Conservation (phyloP, 2,329 filamentous ascomycete genomes). For the Orbilia javanica region DNA sequence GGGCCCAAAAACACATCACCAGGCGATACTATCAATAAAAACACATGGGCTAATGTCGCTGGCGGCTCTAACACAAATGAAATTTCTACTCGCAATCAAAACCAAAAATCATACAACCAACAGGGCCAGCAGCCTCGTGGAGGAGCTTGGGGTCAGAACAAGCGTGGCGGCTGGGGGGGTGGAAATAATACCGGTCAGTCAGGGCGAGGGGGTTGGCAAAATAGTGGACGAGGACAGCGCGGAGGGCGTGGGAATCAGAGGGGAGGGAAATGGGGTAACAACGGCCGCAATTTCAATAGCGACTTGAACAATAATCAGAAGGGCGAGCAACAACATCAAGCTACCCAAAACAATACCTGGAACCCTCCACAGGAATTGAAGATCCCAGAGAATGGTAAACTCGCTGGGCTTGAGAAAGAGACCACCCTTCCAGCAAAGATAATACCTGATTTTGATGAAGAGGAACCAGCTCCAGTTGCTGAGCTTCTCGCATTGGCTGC, state of each 20-base stretch:
- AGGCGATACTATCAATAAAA: not conserved
- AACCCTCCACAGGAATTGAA: not conserved
- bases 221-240: not conserved
- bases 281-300: no score
- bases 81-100: not conserved
- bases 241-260: constrained; percentile 11
- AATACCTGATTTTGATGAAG: constrained; percentile 23
- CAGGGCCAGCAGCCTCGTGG: constrained; percentile 14
- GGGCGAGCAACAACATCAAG: not conserved
- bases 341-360: not conserved
- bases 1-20: not conserved
- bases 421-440: constrained; percentile 13
- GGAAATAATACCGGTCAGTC: not conserved
- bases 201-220: constrained; percentile 1
- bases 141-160: constrained; percentile 14
- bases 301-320: constrained; percentile 6
- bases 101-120: constrained; percentile 1
- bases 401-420: constrained; percentile 28
- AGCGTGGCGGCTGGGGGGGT: constrained; percentile 1
- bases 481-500: constrained; percentile 32
- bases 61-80: not conserved
- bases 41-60: constrained; percentile 40
- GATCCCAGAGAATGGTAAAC: constrained; percentile 29
- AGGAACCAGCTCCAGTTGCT: constrained; percentile 15
- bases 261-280: constrained; percentile 6